Base-by-base conservation (phyloP, 371 early-diverging fungal genomes). In the Rhizopus delemar region DNA sequence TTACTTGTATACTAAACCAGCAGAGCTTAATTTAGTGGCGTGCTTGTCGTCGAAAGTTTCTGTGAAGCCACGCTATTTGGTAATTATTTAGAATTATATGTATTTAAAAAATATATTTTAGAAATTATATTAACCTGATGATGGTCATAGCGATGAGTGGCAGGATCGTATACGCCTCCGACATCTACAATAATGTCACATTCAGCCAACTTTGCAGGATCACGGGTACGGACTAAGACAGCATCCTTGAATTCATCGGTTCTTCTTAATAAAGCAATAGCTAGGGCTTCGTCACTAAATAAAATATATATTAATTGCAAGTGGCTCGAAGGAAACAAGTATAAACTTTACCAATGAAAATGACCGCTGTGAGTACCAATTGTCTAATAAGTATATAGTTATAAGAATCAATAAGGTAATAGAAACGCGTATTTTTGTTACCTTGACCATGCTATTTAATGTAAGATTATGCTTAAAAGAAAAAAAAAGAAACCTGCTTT, bases 131-230 rank as follows among this genome's bases (percentile, higher is more conserved):
- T 8, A 43, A 80, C 81, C 75, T 98, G 98, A 70, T 99, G 99
- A 68, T 99, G 99, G 69, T 99, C 99, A 71, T 88, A 99, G 48
- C 93, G 83, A 55, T 86, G 75, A 32, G 69, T 75, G 34, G 72
- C 75, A 46, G 91, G 93, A 75, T 93, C 91, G 75, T 96, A 99
- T 22, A 89, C 92, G 49, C 94, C 95, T 46, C 99, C 99, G 5
- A 99, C 99, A 71, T 99, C 99, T 12, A 97, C 96, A 22, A 99
- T 93, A 57, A 96, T 86, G 64, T 93, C 93, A 59, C 93, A 95
- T 22, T 82, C 82, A 11, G 78, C 86, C 48, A 98, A 77, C 35
- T 90, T 82, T 8, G 76, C 81, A 2, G 90, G 76, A 65, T 98
- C 98, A 66, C 98, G 91, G 31, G 95, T 91, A 53, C 99, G 89